Conservation (phyloP, 2,329 filamentous ascomycete genomes). For the Ophiocordyceps unilateralis region DNA sequence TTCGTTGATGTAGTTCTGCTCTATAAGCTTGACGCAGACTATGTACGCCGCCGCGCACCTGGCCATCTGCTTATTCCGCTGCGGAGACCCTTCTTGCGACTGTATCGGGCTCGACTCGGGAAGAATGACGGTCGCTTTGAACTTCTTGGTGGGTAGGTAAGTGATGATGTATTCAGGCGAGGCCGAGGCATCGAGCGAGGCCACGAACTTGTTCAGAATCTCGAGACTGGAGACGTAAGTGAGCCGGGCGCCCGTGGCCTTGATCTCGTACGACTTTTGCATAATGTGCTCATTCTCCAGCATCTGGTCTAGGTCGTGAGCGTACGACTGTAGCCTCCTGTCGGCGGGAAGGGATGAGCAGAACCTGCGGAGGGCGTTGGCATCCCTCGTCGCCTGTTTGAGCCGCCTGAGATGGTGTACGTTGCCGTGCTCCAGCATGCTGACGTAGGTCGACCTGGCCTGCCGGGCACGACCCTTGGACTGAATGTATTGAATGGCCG, state of each 20-base stretch:
- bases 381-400: conserved; percentile 40
- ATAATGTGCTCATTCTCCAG: conserved; percentile 7
- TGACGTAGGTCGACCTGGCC: conserved; percentile 59
- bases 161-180: conserved; percentile 44
- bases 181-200: conserved; percentile 33
- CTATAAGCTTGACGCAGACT: conserved; percentile 53
- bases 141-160: conserved; percentile 33
- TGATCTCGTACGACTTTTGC: conserved; percentile 40
- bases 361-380: conserved; percentile 52
- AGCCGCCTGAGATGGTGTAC: conserved; percentile 37
- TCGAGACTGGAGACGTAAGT: conserved; percentile 60
- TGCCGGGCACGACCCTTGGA: conserved; percentile 77
- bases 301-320: conserved; percentile 4
- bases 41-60: conserved; percentile 84
- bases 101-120: conserved; percentile 58
- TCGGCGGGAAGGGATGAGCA: conserved; percentile 61
- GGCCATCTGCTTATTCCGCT: conserved; percentile 56
- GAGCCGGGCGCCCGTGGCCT: conserved; percentile 55
- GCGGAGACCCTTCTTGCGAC: conserved; percentile 43
- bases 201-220: conserved; percentile 56
- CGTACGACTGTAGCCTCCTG: conserved; percentile 29
- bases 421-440: conserved; percentile 66
- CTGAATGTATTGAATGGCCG: conserved; percentile 89
- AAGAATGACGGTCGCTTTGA: conserved; percentile 61
- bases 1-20: conserved; percentile 50